These are phyloP conservation scores for Colletotrichum sp. DNA, from an alignment of 2,329 filamentous ascomycete species.

Conservation along the genomic window DNA sequence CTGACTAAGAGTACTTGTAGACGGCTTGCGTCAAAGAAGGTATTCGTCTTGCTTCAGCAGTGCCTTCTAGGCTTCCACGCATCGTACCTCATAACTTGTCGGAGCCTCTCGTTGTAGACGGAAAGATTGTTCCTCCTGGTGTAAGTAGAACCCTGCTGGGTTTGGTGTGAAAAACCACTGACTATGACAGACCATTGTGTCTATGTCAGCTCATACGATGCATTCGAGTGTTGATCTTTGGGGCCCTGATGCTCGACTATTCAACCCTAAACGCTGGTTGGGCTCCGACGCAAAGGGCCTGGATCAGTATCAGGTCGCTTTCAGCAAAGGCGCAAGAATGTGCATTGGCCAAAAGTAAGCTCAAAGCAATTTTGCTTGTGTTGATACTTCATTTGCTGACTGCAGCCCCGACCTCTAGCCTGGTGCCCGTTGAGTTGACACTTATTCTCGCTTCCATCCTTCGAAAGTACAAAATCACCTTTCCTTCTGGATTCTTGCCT, in stretches of 20 bases:
- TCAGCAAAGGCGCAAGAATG: neutral
- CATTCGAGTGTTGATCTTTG: neutral
- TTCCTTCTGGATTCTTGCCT: neutral
- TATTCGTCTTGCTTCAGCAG: neutral
- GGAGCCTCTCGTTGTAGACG: neutral
- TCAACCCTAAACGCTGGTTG: neutral
- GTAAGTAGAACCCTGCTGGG: neutral
- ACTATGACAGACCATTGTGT: neutral
- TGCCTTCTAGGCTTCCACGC: neutral
- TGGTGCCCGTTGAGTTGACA: neutral
- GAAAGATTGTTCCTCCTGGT: neutral
- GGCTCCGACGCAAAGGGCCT: neutral
- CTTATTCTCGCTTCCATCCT: neutral
- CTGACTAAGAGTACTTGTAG: neutral
- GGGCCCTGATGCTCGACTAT: neutral
- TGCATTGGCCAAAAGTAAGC: neutral
- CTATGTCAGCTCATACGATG: neutral
- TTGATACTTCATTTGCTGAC: neutral
- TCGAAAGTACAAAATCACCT: neutral
- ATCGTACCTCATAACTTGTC: neutral
- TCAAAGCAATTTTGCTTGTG: accelerated
- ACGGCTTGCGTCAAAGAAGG: neutral
- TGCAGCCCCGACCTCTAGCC: neutral
- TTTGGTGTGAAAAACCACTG: neutral
- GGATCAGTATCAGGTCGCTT: neutral